Evolutionary conservation across 129 eudicot genomes (phyloP).

Genomic region (Gnaphalium uliginosum): DNA sequence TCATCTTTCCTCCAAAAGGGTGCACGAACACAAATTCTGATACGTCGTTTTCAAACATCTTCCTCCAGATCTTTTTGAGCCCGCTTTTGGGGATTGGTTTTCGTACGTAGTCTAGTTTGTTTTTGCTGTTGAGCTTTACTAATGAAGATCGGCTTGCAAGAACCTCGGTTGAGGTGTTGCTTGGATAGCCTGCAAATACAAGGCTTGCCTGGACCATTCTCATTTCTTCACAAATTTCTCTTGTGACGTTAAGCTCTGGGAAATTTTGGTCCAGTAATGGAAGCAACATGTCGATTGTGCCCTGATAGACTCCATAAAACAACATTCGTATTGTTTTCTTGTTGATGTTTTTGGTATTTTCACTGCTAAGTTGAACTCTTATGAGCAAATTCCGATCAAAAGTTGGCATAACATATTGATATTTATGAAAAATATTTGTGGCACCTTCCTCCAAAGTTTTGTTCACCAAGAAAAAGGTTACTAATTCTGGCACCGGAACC

Average conservation of each 20-base stretch:
- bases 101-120: not conserved
- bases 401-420: constrained; percentile 26
- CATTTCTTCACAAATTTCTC: constrained; percentile 13
- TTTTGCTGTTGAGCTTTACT: constrained; percentile 4
- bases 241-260: not conserved
- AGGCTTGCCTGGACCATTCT: constrained; percentile 16
- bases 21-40: not conserved
- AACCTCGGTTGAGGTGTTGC: not conserved
- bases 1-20: constrained; percentile 27
- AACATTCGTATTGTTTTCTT: constrained; percentile 6
- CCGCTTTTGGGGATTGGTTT: constrained; percentile 1
- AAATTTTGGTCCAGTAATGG: constrained; percentile 12
- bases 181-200: not conserved
- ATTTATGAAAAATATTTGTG: constrained; percentile 14
- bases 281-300: constrained; percentile 1
- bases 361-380: constrained; percentile 18
- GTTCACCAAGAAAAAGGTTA: constrained; percentile 6
- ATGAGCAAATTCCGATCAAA: constrained; percentile 8
- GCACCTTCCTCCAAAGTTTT: constrained; percentile 24
- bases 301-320: constrained; percentile 33
- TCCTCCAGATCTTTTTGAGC: constrained; percentile 15
- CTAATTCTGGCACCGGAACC: constrained; percentile 31
- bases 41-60: constrained; percentile 10
- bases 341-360: not conserved
- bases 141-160: constrained; percentile 6